A percentile compares a stretch with the other conserved stretches of the same genome.
Evolutionary conservation across 176 grass and related monocot species (phyloP).

Genomic region (Phoenix dactylifera): DNA sequence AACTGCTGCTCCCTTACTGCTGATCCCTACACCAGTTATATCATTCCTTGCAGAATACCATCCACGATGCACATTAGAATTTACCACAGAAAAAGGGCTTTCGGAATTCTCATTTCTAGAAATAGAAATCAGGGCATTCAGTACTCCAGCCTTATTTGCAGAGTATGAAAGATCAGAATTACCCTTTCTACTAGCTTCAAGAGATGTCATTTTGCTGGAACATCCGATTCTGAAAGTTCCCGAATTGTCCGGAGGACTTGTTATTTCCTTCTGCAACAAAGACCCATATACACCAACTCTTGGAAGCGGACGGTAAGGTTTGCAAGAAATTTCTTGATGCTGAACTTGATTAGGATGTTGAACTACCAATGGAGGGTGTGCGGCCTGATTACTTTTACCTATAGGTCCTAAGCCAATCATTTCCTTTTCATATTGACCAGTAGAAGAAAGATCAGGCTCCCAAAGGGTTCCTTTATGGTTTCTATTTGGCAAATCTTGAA

Average conservation of each 20-base stretch:
- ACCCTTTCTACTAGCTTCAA: no score
- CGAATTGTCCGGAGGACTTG: conserved; percentile 15
- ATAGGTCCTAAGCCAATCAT: conserved; percentile 16
- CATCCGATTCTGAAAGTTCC: no score
- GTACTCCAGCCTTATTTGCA: no score
- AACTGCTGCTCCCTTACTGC: conserved; percentile 14
- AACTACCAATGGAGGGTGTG: conserved; percentile 19
- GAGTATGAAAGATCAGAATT: no score
- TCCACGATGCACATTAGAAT: no score
- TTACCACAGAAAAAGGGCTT: no score
- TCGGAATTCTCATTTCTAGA: no score
- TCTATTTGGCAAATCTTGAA: conserved; percentile 23
- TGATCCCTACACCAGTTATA: background rate
- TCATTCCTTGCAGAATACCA: no score
- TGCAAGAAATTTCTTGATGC: conserved; percentile 27
- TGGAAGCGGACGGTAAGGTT: conserved; percentile 52
- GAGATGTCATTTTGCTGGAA: no score
- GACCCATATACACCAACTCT: conserved; percentile 58
- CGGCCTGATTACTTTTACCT: conserved; percentile 15
- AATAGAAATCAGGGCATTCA: no score
- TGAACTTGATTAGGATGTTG: conserved; percentile 23
- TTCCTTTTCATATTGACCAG: conserved; percentile 14
- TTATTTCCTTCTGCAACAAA: conserved; percentile 63
- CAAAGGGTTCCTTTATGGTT: conserved; percentile 21
- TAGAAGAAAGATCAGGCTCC: conserved; percentile 5